These are phyloP conservation scores for Heterobasidion irregulare DNA, from an alignment of 1,284 basidiomycete species.

Conservation along the genomic window DNA sequence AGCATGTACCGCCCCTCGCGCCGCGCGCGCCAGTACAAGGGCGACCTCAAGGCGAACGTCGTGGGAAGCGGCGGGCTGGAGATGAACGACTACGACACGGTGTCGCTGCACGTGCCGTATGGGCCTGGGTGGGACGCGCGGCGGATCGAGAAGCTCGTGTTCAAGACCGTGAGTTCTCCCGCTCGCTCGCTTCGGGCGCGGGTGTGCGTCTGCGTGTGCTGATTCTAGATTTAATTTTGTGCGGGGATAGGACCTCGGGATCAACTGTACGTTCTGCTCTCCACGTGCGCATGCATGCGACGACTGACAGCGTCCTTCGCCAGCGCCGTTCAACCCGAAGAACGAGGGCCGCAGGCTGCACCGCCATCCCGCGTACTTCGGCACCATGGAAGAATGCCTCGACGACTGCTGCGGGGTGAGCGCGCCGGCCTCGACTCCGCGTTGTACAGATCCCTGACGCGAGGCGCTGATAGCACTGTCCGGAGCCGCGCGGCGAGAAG, in stretches of 20 bases:
- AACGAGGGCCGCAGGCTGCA: conserved; percentile 52
- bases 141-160: conserved; percentile 49
- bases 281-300: too few relatives aligned
- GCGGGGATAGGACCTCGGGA: neutral
- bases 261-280: too few relatives aligned
- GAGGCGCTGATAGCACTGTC: conserved; percentile 30
- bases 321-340: conserved; percentile 51
- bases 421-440: neutral
- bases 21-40: conserved; percentile 8
- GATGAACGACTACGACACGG: conserved; percentile 53
- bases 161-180: conserved; percentile 30
- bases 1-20: too few relatives aligned
- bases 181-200: neutral
- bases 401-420: conserved; percentile 52
- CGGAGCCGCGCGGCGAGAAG: conserved; percentile 40
- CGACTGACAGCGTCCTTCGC: too few relatives aligned
- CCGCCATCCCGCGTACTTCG: conserved; percentile 56
- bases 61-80: conserved; percentile 21
- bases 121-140: conserved; percentile 53
- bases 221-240: too few relatives aligned
- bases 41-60: conserved; percentile 26
- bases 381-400: conserved; percentile 44
- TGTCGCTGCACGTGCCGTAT: conserved; percentile 50
- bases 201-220: neutral
- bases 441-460: neutral